Evolutionary conservation across 2,329 filamentous ascomycete genomes (phyloP).

Genomic region (Colletotrichum sp.): DNA sequence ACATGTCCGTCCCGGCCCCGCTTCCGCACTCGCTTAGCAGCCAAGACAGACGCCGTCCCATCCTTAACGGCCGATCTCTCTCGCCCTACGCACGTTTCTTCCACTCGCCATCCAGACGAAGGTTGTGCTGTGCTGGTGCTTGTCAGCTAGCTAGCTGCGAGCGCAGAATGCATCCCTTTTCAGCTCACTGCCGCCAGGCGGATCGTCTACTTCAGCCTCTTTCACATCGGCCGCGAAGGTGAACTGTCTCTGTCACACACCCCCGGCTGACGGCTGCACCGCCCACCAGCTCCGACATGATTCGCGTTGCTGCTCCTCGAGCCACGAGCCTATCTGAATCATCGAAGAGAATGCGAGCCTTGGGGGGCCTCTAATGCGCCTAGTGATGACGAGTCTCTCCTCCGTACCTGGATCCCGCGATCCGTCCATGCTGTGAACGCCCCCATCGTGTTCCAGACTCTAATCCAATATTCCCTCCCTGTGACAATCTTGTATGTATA

Average conservation of each 20-base stretch:
- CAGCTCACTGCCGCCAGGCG: neutral
- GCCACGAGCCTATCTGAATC: neutral
- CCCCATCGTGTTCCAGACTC: neutral
- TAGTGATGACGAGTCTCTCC: neutral
- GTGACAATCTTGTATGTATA: neutral
- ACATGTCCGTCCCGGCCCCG: neutral
- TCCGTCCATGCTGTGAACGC: neutral
- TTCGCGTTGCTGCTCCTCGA: neutral
- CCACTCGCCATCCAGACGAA: neutral
- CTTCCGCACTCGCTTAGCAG: conserved; percentile 18
- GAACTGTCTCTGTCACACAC: neutral
- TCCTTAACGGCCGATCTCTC: neutral
- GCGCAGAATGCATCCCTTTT: neutral
- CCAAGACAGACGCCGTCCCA: neutral
- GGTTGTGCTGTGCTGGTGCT: neutral
- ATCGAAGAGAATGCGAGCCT: neutral
- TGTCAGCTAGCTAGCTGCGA: neutral
- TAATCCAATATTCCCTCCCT: neutral
- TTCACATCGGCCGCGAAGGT: neutral
- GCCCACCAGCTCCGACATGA: neutral
- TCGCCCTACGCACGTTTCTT: neutral
- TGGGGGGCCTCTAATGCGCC: neutral
- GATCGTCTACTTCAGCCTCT: neutral
- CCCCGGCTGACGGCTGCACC: neutral
- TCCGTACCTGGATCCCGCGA: neutral